These are phyloP conservation scores for Ogataea allantospora DNA, from an alignment of 805 yeast genomes.

Conservation along the genomic window DNA sequence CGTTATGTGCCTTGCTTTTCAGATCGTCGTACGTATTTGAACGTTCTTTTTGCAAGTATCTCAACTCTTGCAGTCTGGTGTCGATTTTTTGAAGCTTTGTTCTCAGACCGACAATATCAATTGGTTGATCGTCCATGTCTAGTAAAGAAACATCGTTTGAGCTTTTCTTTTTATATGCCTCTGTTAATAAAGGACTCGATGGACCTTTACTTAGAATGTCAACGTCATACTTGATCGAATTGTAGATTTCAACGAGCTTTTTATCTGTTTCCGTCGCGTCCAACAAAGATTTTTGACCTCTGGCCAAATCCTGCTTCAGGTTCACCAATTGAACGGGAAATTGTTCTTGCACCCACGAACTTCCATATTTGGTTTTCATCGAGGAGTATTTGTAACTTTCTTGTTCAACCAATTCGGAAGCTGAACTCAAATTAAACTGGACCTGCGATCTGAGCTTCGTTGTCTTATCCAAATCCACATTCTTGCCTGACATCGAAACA, in stretches of 20 bases:
- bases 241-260: constrained; percentile 48
- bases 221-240: constrained; percentile 41
- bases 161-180: constrained; percentile 23
- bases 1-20: constrained; percentile 68
- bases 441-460: constrained; percentile 37
- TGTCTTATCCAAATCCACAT: constrained; percentile 32
- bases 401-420: constrained; percentile 34
- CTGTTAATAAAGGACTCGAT: constrained; percentile 38
- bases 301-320: constrained; percentile 32
- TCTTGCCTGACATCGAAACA: constrained; percentile 28
- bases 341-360: constrained; percentile 34
- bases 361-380: constrained; percentile 36
- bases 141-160: constrained; percentile 41
- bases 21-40: constrained; percentile 57
- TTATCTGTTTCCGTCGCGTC: constrained; percentile 63
- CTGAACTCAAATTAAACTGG: constrained; percentile 33
- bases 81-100: constrained; percentile 50
- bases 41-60: constrained; percentile 63
- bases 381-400: constrained; percentile 38
- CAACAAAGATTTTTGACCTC: constrained; percentile 54
- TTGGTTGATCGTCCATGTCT: constrained; percentile 61
- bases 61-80: constrained; percentile 57
- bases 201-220: constrained; percentile 45
- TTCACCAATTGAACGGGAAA: constrained; percentile 18
- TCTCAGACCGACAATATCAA: constrained; percentile 30